Evolutionary conservation across 1,284 basidiomycete species (phyloP).

Genomic region (Irpex lacteus): DNA sequence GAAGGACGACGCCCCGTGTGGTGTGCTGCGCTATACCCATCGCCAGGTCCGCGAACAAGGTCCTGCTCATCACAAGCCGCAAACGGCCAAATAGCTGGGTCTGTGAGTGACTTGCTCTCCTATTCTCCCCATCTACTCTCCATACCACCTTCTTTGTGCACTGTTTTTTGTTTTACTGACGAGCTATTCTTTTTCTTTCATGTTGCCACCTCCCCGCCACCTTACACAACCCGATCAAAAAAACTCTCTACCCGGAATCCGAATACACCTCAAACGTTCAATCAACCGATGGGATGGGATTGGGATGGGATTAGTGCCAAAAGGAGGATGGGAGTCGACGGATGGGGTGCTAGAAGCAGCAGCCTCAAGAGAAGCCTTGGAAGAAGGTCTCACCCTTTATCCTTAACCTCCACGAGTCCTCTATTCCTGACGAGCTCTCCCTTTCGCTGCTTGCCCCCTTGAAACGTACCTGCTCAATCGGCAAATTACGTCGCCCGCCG

Average conservation of each 20-base stretch:
- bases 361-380: constrained; percentile 82
- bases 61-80: constrained; percentile 77
- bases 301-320: constrained; percentile 56
- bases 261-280: background rate
- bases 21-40: constrained; percentile 87
- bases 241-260: constrained; percentile 5
- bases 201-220: constrained; percentile 10
- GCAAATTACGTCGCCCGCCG: no score
- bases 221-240: constrained; percentile 5
- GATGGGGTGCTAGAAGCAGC: constrained; percentile 79
- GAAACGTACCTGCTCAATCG: no score
- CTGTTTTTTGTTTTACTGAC: constrained; percentile 6
- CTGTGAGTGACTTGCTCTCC: constrained; percentile 56
- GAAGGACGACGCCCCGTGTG: constrained; percentile 71
- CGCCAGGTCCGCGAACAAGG: constrained; percentile 62
- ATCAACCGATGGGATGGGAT: no score
- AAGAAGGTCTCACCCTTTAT: constrained; percentile 89
- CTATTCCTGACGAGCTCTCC: constrained; percentile 45
- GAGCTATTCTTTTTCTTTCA: constrained; percentile 10
- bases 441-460: constrained; percentile 29
- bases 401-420: constrained; percentile 67
- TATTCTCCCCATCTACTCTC: constrained; percentile 4
- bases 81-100: constrained; percentile 79
- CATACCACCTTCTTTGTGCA: constrained; percentile 5
- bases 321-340: constrained; percentile 81